Evolutionary conservation across 2,329 filamentous ascomycete species (phyloP).

Genomic region (Gaeumannomyces sp.): DNA sequence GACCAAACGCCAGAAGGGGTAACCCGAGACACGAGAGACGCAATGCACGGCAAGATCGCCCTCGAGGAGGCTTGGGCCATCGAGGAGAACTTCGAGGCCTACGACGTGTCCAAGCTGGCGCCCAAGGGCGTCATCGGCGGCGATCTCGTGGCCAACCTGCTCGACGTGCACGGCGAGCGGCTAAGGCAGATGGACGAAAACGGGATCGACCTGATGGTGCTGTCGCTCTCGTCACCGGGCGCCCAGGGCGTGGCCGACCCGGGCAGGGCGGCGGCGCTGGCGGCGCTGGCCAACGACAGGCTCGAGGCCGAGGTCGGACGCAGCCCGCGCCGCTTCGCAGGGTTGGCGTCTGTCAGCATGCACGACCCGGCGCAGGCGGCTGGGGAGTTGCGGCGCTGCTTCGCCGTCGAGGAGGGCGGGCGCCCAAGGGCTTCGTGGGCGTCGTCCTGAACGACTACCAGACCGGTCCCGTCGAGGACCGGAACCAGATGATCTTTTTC

Average conservation of each 20-base stretch:
- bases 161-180: constrained; percentile 18
- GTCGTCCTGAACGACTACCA: constrained; percentile 41
- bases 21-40: neutral
- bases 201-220: constrained; percentile 19
- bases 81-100: constrained; percentile 18
- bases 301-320: constrained; percentile 15
- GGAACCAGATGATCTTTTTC: constrained; percentile 59
- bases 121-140: constrained; percentile 18
- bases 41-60: constrained; percentile 19
- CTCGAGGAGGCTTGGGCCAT: constrained; percentile 20
- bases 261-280: constrained; percentile 15
- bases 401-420: constrained; percentile 38
- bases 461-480: constrained; percentile 44
- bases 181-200: constrained; percentile 19
- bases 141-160: constrained; percentile 18
- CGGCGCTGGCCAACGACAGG: constrained; percentile 17
- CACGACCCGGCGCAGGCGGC: constrained; percentile 24
- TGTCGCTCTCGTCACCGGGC: constrained; percentile 18
- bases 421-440: constrained; percentile 26
- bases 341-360: constrained; percentile 21
- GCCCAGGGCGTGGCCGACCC: constrained; percentile 16
- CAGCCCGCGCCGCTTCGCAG: constrained; percentile 16
- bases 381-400: constrained; percentile 31
- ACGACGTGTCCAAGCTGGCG: constrained; percentile 16
- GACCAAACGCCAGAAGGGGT: neutral